Percentiles rank a stretch among this genome's conserved stretches.
phyloP scores from a whole-genome alignment of 345 rosid species.

The Erucastrum elatum region DNA sequence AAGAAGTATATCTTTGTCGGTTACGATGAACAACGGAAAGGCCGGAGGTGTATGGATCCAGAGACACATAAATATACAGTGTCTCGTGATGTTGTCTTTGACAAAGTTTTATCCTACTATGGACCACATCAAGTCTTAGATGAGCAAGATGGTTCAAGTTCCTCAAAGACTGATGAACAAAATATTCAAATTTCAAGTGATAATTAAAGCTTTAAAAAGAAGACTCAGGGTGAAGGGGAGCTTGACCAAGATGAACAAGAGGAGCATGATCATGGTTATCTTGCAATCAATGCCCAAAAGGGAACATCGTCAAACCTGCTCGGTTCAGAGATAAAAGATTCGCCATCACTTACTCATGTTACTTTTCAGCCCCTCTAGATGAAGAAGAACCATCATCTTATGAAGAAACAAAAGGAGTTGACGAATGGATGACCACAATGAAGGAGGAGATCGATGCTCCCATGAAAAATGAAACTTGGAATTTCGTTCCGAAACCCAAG shows the following conservation, averaged over 20 bases:
- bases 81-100: neutral
- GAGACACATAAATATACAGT: neutral
- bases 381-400: neutral
- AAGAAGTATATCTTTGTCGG: neutral
- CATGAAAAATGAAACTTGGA: slow-evolving; percentile 15
- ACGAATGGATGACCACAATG: neutral
- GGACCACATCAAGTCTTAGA: neutral
- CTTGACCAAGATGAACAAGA: neutral
- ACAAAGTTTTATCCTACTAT: slow-evolving; percentile 20
- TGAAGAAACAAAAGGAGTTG: too few relatives aligned
- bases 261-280: neutral
- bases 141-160: neutral
- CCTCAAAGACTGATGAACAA: neutral
- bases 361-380: neutral
- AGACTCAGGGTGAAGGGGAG: slow-evolving; percentile 1
- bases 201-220: neutral
- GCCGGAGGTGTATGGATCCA: neutral
- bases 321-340: too few relatives aligned
- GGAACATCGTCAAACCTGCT: neutral
- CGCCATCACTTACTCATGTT: neutral
- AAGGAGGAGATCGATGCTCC: neutral
- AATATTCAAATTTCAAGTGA: neutral
- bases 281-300: neutral
- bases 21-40: neutral
- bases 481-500: slow-evolving; percentile 17